A percentile compares a stretch with the other conserved stretches of the same genome.
These are phyloP conservation scores for Stentor roeselii DNA, from an alignment of 73 alveolate species.

Conservation along the genomic window DNA sequence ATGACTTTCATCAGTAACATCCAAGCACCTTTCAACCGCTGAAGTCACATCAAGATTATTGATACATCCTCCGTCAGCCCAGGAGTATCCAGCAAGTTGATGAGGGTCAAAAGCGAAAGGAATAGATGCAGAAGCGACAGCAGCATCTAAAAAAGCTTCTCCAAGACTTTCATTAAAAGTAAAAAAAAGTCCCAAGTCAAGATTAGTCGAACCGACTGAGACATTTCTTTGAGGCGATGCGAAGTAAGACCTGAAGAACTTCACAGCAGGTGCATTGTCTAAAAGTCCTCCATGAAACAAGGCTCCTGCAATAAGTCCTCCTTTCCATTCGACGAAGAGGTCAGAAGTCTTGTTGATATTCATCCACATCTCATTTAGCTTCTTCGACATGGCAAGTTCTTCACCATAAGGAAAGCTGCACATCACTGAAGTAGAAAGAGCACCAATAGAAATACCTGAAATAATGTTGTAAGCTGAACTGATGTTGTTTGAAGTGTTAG, in stretches of 20 bases:
- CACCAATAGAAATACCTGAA: constrained; percentile 62
- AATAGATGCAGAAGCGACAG: neutral
- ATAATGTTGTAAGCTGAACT: constrained; percentile 41
- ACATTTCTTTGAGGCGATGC: neutral
- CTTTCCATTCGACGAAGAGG: constrained; percentile 10
- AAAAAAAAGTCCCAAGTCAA: neutral
- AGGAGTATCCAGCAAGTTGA: neutral
- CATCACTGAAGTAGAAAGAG: constrained; percentile 46
- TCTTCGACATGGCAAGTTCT: constrained; percentile 33
- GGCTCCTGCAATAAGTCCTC: neutral
- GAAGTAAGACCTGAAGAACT: neutral
- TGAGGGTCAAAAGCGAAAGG: neutral
- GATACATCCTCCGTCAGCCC: constrained; percentile 24
- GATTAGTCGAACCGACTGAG: constrained; percentile 20
- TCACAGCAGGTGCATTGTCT: neutral
- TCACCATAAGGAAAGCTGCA: constrained; percentile 34
- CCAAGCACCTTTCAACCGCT: neutral
- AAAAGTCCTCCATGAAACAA: neutral
- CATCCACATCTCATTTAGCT: constrained; percentile 27
- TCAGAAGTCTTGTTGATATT: neutral
- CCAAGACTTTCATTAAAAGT: constrained; percentile 10
- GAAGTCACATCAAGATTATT: neutral
- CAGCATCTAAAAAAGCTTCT: neutral
- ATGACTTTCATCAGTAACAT: neutral
- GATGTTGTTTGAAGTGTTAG: constrained; percentile 20